phyloP scores from a whole-genome alignment of 371 early-diverging fungal species.

The Umbelopsis sp. region DNA sequence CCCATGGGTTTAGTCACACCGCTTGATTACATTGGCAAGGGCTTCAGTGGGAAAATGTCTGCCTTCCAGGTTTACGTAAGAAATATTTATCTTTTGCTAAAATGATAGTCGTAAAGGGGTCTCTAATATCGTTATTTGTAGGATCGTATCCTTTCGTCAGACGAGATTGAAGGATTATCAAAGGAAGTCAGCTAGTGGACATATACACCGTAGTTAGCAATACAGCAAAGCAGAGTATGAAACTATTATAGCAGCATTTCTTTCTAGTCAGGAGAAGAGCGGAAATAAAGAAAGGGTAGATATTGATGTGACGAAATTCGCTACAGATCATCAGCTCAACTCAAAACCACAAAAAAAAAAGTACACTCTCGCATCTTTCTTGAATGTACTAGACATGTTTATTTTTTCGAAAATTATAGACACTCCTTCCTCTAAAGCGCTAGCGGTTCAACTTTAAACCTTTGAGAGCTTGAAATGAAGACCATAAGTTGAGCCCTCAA shows the following conservation, averaged over 20 bases:
- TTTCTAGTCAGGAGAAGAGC: no score
- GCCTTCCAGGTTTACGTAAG: slow-evolving; percentile 17
- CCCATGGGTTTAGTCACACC: slow-evolving; percentile 15
- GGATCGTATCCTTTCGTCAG: not conserved
- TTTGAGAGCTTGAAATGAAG: slow-evolving; percentile 3
- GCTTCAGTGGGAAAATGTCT: not conserved
- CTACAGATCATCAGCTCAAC: no score
- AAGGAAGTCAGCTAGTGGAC: no score
- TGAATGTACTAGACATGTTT: not conserved
- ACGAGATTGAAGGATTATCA: not conserved
- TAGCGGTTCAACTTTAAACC: not conserved
- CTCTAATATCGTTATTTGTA: not conserved
- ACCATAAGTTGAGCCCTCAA: slow-evolving; percentile 12
- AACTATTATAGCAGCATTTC: no score
- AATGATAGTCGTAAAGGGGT: not conserved
- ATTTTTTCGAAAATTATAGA: not conserved
- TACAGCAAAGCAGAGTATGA: no score
- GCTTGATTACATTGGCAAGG: slow-evolving; percentile 6
- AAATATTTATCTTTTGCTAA: not conserved
- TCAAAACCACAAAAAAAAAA: no score
- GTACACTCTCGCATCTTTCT: no score
- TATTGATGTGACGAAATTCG: no score
- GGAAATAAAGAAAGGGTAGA: no score
- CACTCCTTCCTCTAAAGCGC: not conserved
- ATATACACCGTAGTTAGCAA: no score